These are phyloP conservation scores for Lasiodiplodia citricola DNA, from an alignment of 2,329 filamentous ascomycete genomes.

Conservation along the genomic window DNA sequence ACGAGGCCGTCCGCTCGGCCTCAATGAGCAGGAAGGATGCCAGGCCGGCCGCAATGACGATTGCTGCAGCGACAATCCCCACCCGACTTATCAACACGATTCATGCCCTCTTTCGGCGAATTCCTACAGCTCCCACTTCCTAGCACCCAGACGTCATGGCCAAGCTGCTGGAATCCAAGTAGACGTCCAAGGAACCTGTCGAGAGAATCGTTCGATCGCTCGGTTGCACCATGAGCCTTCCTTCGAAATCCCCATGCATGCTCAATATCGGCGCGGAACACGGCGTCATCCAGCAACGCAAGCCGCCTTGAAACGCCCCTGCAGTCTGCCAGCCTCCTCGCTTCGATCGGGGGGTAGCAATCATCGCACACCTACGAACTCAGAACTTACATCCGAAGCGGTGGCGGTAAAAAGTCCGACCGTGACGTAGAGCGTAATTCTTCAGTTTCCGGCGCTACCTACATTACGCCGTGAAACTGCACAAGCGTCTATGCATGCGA, in stretches of 20 bases:
- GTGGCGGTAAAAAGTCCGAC: neutral
- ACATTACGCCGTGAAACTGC: neutral
- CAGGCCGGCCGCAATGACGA: slow-evolving; percentile 10
- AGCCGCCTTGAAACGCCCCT: neutral
- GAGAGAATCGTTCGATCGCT: slow-evolving; percentile 3
- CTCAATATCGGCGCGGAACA: neutral
- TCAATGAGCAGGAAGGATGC: neutral
- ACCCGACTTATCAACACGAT: slow-evolving; percentile 5
- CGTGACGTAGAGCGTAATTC: neutral
- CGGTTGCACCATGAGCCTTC: neutral
- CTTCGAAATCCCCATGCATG: neutral
- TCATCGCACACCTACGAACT: neutral
- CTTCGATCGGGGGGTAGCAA: neutral
- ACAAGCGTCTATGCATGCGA: neutral
- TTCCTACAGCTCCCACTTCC: slow-evolving; percentile 2
- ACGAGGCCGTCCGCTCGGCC: neutral
- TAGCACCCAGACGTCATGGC: neutral
- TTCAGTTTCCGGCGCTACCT: neutral
- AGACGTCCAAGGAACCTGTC: neutral
- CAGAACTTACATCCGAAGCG: neutral
- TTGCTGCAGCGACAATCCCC: neutral
- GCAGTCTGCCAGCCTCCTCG: neutral
- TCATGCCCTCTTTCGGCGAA: slow-evolving; percentile 2
- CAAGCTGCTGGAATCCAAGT: neutral
- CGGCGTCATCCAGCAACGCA: neutral